Evolutionary conservation across 2,329 filamentous ascomycete genomes (phyloP).

Genomic region (Domatiomyces catenatus): DNA sequence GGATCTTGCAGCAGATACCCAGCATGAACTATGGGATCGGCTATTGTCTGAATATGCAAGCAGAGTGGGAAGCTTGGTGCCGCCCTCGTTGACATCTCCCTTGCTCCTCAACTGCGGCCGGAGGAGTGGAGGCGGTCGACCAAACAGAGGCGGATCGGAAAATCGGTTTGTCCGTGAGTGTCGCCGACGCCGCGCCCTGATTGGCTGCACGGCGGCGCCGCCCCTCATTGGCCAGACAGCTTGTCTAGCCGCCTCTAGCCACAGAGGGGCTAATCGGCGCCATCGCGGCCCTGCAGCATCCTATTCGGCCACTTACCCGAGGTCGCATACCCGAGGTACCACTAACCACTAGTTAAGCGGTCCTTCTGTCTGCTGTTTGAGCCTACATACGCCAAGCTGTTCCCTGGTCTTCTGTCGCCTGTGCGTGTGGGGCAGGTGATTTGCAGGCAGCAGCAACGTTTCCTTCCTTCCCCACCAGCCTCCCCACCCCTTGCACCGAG

Average conservation of each 20-base stretch:
- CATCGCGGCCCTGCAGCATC: not conserved
- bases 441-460: not conserved
- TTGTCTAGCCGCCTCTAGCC: not conserved
- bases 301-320: not conserved
- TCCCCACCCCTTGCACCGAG: not conserved
- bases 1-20: not conserved
- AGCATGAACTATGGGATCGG: not conserved
- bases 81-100: not conserved
- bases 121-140: not conserved
- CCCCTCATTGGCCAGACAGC: not conserved
- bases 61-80: not conserved
- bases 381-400: too few relatives aligned
- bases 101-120: too few relatives aligned
- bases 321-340: too few relatives aligned
- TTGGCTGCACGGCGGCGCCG: not conserved
- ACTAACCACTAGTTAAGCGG: too few relatives aligned
- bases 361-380: too few relatives aligned
- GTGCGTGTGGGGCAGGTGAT: not conserved
- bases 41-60: not conserved
- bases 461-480: too few relatives aligned
- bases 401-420: too few relatives aligned
- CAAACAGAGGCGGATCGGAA: not conserved
- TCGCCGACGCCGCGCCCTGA: not conserved
- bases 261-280: too few relatives aligned
- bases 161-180: not conserved